Evolutionary conservation across 2,329 filamentous ascomycete genomes (phyloP), one percentile per base, ranked within the genome.

Genomic region (Aspergillus sp.): DNA sequence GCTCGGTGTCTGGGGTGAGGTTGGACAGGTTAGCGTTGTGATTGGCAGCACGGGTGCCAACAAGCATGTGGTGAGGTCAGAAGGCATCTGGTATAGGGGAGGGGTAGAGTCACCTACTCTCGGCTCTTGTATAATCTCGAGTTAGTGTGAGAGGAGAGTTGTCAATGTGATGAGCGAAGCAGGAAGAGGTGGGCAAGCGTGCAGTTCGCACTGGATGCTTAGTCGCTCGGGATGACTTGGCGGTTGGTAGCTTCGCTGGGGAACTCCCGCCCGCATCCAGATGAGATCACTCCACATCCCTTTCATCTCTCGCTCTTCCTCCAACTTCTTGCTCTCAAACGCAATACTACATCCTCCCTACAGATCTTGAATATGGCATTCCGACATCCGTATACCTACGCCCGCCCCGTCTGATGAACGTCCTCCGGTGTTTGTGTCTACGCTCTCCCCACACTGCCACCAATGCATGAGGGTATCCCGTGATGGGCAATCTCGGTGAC

Each of bases 401-500:
- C 62, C 51, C 57, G 34, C 15, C 60, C 53, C 17, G 54, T 64
- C 55, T 65, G 63, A 61, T 66, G 34, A 41, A 41, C 34, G 65
- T 50, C 19, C n/a, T 57, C 48, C 58, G 38, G 60, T 52, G 57
- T 59, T 52, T 49, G 59, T 55, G 53, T 56, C 52, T 55, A 46
- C 22, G 34, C 17, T 47, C 54, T 62, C 60, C 64, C 59, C 58
- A 47, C 66, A 45, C 53, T 61, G 64, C 66, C 64, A 62, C 70
- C 72, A 70, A 77, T 78, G 75, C 75, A 72, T 70, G 60, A 69
- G 63, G 69, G 72, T 67, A 74, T 68, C 66, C 60, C 67, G 75
- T 71, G 61, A 92, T 92, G 90, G 88, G 87, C 78, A 84, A 87
- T 74, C 83, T 91, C 76, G 88, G 89, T 82, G 89, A 88, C 79